Evolutionary conservation across 1,284 basidiomycete species (phyloP), one percentile per base, ranked within the genome.

Genomic region (Pascua guehoae): DNA sequence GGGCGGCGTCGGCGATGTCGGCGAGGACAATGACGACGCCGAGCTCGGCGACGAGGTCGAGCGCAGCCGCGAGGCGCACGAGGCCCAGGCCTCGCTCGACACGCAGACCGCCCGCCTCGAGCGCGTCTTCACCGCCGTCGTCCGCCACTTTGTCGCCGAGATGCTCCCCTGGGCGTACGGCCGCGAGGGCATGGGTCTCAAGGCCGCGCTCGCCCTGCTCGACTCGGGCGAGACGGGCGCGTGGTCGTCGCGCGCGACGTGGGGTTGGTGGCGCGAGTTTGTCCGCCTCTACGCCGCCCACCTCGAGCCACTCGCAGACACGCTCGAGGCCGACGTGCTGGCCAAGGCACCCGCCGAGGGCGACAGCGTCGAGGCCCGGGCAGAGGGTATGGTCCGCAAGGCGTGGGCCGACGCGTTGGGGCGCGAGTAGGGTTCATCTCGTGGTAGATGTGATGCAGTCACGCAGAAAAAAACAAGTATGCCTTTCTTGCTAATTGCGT

Each of bases 231-330:
- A 69, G 57, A 63, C 67, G 11, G 70, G 67, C 36, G 63, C 60
- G 18, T 76, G 74, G 74, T 59, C 66, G 18, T 65, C 69, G 12
- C 56, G 73, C 52, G 70, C 70, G 5, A 65, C 66, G 18, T 68
- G 58, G 46, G 75, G 73, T 0, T 78, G 74, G 73, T 76, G 65
- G 57, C 67, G 68, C 49, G 70, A 78, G 59, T 76, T 73, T 63
- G 65, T 75, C 46, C 60, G 76, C 52, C 53, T 66, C 17, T 73
- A 70, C 49, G 58, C 60, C 10, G 36, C 49, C 8, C 69, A 70
- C 49, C 55, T 73, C 17, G 50, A 62, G 41, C 62, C 65, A 4
- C 59, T 73, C 15, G 60, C 60, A 3, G 63, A 66, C 36, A 44
- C 54, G 11, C 58, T 73, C 15, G 62, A 71, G 49, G 49, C 50